Conservation (phyloP, 148 eudicot genomes). For the Chenopodium suecicum region DNA sequence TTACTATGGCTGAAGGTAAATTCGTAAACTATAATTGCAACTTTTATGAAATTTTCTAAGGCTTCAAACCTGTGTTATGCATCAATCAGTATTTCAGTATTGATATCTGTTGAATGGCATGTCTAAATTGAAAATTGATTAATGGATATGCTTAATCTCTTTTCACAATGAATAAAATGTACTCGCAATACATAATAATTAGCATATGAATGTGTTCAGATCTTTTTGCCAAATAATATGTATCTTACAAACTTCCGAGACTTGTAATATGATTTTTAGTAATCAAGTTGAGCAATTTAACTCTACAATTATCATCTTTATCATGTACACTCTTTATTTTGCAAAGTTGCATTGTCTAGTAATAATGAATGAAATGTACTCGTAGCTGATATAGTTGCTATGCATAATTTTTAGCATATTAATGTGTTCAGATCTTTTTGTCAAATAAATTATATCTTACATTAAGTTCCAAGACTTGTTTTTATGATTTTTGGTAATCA, state of each 20-base stretch:
- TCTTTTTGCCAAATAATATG: background rate
- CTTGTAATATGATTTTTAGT: too few relatives aligned
- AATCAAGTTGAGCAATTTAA: background rate
- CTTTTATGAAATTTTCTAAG: background rate
- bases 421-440: too few relatives aligned
- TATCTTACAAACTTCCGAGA: too few relatives aligned
- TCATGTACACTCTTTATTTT: too few relatives aligned
- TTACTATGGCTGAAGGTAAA: background rate
- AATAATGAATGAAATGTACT: background rate
- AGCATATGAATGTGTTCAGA: too few relatives aligned
- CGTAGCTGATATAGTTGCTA: background rate
- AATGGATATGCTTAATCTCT: too few relatives aligned
- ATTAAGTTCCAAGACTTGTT: too few relatives aligned
- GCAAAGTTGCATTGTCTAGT: background rate
- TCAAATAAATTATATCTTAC: background rate
- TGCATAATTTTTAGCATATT: too few relatives aligned
- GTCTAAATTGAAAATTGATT: background rate
- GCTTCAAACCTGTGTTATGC: background rate
- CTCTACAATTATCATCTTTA: background rate
- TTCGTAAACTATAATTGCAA: background rate
- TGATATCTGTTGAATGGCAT: background rate
- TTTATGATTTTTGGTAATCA: too few relatives aligned
- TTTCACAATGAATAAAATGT: background rate
- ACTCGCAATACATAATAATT: background rate
- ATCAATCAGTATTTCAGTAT: background rate